These are phyloP conservation scores for Erysimum cheiranthoides DNA, from an alignment of 345 rosid genomes.

Conservation along the genomic window DNA sequence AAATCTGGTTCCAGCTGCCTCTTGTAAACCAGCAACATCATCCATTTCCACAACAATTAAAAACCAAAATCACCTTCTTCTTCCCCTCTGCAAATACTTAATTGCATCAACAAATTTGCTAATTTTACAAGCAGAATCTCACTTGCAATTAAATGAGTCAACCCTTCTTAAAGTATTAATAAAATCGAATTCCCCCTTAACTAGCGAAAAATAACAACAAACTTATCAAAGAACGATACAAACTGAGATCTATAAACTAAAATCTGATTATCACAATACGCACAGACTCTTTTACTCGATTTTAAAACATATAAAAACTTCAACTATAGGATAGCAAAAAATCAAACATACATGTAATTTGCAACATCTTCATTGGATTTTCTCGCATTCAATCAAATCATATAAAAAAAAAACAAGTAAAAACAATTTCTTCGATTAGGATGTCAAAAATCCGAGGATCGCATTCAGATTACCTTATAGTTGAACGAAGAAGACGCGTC, in stretches of 20 bases:
- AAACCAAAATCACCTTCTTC: conserved; percentile 13
- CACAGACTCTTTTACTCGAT: conserved; percentile 42
- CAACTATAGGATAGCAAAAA: conserved; percentile 43
- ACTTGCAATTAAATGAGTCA: conserved; percentile 37
- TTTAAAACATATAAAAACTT: conserved; percentile 18
- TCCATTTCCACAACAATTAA: conserved; percentile 57
- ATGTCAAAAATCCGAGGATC: conserved; percentile 30
- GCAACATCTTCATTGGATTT: conserved; percentile 1
- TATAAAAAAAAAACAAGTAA: background rate
- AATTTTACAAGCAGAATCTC: conserved; percentile 15
- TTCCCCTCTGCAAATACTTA: conserved; percentile 36
- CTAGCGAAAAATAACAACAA: conserved; percentile 5
- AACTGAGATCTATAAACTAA: conserved; percentile 36
- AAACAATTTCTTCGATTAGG: background rate
- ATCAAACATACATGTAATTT: conserved; percentile 43
- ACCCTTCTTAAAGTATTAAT: conserved; percentile 47
- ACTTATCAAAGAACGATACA: background rate
- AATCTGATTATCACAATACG: conserved; percentile 24
- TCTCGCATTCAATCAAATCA: conserved; percentile 13
- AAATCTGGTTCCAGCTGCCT: conserved; percentile 85
- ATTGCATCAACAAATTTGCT: conserved; percentile 20
- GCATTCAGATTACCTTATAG: conserved; percentile 45
- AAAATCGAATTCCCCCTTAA: conserved; percentile 9
- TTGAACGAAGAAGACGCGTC: conserved; percentile 32
- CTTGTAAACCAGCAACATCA: conserved; percentile 76